These are phyloP conservation scores for Trametes cubensis DNA, from an alignment of 768 basidiomycete species.

Conservation along the genomic window DNA sequence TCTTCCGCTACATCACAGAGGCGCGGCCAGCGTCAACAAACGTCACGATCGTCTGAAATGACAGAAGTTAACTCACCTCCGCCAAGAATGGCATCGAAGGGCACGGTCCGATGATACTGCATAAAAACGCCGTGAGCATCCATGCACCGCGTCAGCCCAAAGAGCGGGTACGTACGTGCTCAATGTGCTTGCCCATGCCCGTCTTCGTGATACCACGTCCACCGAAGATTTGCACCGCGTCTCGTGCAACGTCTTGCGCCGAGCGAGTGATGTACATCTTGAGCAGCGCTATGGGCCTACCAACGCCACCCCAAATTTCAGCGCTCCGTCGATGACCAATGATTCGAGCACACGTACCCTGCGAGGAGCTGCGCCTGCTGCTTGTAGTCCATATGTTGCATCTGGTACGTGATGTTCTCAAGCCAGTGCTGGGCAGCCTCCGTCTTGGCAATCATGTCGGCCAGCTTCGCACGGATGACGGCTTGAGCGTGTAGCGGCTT, in stretches of 20 bases:
- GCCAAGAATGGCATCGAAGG: slow-evolving; percentile 46
- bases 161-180: slow-evolving; percentile 55
- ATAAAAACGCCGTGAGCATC: slow-evolving; percentile 9
- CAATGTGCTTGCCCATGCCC: slow-evolving; percentile 78
- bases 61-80: slow-evolving; percentile 36
- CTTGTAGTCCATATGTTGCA: slow-evolving; percentile 83
- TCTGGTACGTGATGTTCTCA: slow-evolving; percentile 85
- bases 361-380: slow-evolving; percentile 74
- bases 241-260: slow-evolving; percentile 78
- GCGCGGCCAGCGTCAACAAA: background rate
- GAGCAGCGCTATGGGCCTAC: slow-evolving; percentile 73
- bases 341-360: slow-evolving; percentile 53
- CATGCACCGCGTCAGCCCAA: background rate
- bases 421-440: slow-evolving; percentile 87
- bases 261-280: slow-evolving; percentile 78
- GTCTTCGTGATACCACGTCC: slow-evolving; percentile 82
- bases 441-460: slow-evolving; percentile 83
- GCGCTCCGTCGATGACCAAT: background rate
- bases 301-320: background rate
- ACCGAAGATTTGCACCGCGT: slow-evolving; percentile 86
- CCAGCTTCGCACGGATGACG: slow-evolving; percentile 86
- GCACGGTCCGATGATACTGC: slow-evolving; percentile 45
- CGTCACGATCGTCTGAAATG: background rate
- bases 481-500: slow-evolving; percentile 83
- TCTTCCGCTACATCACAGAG: slow-evolving; percentile 56